Conservation (phyloP, 805 yeast species). For the Nakazawaea anatomiae region DNA sequence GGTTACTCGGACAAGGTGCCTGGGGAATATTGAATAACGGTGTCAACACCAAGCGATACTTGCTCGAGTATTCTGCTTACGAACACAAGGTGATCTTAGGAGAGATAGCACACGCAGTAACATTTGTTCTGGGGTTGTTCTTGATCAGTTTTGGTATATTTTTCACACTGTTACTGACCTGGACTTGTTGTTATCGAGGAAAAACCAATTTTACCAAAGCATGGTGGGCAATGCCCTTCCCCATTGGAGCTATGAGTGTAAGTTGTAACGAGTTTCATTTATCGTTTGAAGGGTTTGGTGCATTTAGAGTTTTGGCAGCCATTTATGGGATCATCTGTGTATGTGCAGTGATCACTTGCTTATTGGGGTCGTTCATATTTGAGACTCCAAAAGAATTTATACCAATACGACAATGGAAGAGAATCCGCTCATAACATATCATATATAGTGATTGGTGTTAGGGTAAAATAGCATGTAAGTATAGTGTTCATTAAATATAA, state of each 20-base stretch:
- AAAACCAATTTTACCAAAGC: conserved; percentile 36
- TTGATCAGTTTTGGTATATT: conserved; percentile 18
- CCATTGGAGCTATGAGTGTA: conserved; percentile 75
- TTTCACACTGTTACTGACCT: conserved; percentile 30
- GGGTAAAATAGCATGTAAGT: too few species aligned
- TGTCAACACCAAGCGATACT: conserved; percentile 25
- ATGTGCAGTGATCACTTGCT: conserved; percentile 35
- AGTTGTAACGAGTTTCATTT: conserved; percentile 48
- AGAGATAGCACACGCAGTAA: conserved; percentile 5
- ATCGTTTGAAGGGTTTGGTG: conserved; percentile 38
- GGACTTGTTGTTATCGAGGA: conserved; percentile 17
- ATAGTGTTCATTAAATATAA: too few species aligned
- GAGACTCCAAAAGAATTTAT: conserved; percentile 21
- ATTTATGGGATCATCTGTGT: conserved; percentile 54
- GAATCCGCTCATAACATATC: neutral
- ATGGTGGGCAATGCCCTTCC: conserved; percentile 89
- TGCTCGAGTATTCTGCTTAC: neutral
- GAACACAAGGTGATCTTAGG: conserved; percentile 1
- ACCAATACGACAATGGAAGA: neutral
- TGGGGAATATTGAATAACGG: conserved; percentile 59
- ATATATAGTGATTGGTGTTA: too few species aligned
- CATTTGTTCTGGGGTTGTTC: conserved; percentile 7
- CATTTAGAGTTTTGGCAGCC: conserved; percentile 58
- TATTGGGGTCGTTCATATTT: conserved; percentile 27
- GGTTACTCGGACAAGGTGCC: conserved; percentile 83